Evolutionary conservation across 306 rosid species (phyloP).

Genomic region (Pueraria montana): DNA sequence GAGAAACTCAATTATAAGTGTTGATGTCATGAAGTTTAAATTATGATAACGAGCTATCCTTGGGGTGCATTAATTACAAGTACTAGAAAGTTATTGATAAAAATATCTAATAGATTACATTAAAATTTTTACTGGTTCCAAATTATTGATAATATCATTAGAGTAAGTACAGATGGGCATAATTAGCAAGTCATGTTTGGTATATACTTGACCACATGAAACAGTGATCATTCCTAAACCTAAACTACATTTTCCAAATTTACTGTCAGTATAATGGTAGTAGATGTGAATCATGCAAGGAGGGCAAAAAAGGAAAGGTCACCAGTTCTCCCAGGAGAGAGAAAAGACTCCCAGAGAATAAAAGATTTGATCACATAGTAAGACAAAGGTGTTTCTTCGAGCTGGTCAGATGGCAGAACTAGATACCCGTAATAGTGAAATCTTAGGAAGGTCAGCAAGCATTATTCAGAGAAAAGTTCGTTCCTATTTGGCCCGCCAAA

Average conservation of each 20-base stretch:
- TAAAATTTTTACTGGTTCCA: not conserved
- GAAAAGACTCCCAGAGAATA: slow-evolving; percentile 16
- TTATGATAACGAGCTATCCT: not conserved
- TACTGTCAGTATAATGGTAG: not conserved
- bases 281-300: not conserved
- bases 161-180: slow-evolving; percentile 30
- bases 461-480: slow-evolving; percentile 85
- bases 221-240: slow-evolving; percentile 15
- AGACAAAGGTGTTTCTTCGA: slow-evolving; percentile 86
- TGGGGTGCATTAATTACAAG: not conserved
- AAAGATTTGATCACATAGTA: slow-evolving; percentile 55
- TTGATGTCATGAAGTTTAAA: not conserved
- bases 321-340: not conserved
- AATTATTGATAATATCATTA: slow-evolving; percentile 45
- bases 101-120: not conserved
- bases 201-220: not conserved
- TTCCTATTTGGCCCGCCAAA: slow-evolving; percentile 74
- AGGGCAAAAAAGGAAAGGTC: not conserved
- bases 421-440: slow-evolving; percentile 79
- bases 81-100: not conserved
- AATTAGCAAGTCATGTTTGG: not conserved
- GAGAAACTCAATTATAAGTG: not conserved
- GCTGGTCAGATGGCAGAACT: slow-evolving; percentile 95
- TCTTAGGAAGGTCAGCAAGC: slow-evolving; percentile 85
- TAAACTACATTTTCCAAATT: slow-evolving; percentile 8